These are phyloP conservation scores for Zanthoxylum bungeanum DNA, from an alignment of 345 rosid genomes.

Conservation along the genomic window DNA sequence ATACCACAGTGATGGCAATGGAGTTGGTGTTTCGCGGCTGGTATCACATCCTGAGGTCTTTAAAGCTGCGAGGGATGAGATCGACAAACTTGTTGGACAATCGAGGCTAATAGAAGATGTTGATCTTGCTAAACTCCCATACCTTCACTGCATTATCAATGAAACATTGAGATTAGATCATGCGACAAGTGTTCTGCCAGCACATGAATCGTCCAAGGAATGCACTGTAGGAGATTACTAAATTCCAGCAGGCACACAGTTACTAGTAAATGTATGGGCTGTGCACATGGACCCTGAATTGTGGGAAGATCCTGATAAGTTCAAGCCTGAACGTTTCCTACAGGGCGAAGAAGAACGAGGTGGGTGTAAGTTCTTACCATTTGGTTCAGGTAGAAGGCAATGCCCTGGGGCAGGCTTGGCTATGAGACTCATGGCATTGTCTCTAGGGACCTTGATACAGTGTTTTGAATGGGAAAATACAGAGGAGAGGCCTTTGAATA, in stretches of 20 bases:
- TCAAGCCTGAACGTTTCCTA: conserved; percentile 23
- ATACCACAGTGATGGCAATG: conserved; percentile 9
- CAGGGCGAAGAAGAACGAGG: neutral
- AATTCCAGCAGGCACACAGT: conserved; percentile 35
- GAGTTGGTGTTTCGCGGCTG: conserved; percentile 14
- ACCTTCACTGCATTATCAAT: conserved; percentile 15
- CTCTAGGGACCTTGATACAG: conserved; percentile 23
- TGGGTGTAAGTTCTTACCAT: conserved; percentile 21
- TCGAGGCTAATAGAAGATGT: conserved; percentile 10
- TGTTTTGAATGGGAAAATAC: conserved; percentile 27
- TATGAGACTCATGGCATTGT: conserved; percentile 9
- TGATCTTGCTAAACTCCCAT: conserved; percentile 12
- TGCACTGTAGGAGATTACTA: conserved; percentile 24
- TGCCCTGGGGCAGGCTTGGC: conserved; percentile 28
- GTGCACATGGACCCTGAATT: conserved; percentile 29
- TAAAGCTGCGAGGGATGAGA: conserved; percentile 9
- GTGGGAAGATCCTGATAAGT: conserved; percentile 22
- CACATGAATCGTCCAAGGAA: conserved; percentile 24
- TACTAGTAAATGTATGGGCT: conserved; percentile 30
- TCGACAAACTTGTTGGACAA: conserved; percentile 5
- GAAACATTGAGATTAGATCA: conserved; percentile 29
- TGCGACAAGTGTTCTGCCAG: conserved; percentile 7
- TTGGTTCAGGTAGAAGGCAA: conserved; percentile 28
- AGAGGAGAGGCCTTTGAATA: conserved; percentile 2
- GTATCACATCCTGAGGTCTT: conserved; percentile 11